Evolutionary conservation across 208 protist genomes (phyloP).

Genomic region (Leishmania amazonensis): DNA sequence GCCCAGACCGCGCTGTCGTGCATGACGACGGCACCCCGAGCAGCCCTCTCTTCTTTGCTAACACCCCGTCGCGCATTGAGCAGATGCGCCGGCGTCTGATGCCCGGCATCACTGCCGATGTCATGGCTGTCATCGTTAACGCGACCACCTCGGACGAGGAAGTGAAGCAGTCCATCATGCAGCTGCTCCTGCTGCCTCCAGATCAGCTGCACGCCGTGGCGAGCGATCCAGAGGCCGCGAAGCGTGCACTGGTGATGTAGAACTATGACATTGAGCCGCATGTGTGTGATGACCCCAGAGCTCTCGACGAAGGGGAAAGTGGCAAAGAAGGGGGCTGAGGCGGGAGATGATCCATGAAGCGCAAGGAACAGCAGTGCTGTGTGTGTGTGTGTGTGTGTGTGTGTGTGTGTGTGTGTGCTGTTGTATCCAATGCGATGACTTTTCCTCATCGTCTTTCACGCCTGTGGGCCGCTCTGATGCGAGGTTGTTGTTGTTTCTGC

Average conservation of each 20-base stretch:
- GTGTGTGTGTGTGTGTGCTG: neutral
- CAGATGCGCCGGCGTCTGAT: constrained; percentile 59
- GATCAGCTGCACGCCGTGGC: constrained; percentile 50
- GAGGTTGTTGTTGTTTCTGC: neutral
- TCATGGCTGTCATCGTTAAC: constrained; percentile 64
- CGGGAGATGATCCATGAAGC: neutral
- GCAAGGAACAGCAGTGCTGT: neutral
- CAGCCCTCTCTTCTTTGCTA: constrained; percentile 75
- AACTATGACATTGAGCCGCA: neutral
- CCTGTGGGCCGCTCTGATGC: neutral
- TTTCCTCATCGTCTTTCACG: neutral
- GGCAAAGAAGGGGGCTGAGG: neutral
- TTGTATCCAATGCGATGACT: neutral
- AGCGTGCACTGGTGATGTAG: constrained; percentile 23
- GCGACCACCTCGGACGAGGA: constrained; percentile 41
- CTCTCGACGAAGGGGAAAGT: neutral
- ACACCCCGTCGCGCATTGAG: constrained; percentile 55
- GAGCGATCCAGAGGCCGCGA: constrained; percentile 36
- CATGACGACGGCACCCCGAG: constrained; percentile 54
- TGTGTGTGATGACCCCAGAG: neutral
- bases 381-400: neutral
- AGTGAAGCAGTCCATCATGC: constrained; percentile 38
- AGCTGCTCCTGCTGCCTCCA: constrained; percentile 37
- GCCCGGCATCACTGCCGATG: constrained; percentile 43
- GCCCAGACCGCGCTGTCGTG: constrained; percentile 67